Conservation (phyloP, 1,139 yeast genomes). For the Diutina mesorugosa region DNA sequence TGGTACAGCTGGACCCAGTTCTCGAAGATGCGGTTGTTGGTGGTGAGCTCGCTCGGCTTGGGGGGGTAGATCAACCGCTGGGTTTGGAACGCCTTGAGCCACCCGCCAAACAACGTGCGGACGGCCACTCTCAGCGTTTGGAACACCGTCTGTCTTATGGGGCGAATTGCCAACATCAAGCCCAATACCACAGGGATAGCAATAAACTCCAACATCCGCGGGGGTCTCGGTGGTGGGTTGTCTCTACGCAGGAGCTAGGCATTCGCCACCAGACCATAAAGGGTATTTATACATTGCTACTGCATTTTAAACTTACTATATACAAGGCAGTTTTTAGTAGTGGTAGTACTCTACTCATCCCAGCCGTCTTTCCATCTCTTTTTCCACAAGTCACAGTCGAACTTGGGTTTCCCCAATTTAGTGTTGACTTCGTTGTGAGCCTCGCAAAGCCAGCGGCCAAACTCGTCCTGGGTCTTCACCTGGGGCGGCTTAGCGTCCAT, state of each 20-base stretch:
- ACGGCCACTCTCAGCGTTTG: too few relatives aligned
- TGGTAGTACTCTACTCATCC: slow-evolving; percentile 19
- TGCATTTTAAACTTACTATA: neutral
- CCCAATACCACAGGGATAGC: neutral
- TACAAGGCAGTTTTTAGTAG: neutral
- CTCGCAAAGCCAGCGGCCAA: slow-evolving; percentile 86
- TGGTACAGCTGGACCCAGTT: neutral
- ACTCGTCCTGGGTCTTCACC: slow-evolving; percentile 59
- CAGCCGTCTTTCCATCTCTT: slow-evolving; percentile 84
- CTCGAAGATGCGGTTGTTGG: slow-evolving; percentile 1
- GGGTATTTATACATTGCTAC: neutral
- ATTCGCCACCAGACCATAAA: too few relatives aligned
- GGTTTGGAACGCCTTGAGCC: neutral
- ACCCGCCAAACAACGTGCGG: neutral
- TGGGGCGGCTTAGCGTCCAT: slow-evolving; percentile 49
- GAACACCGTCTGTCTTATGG: neutral
- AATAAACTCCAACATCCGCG: neutral
- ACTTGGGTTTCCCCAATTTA: slow-evolving; percentile 72
- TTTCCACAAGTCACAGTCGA: slow-evolving; percentile 84
- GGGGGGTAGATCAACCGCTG: slow-evolving; percentile 2
- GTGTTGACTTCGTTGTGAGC: slow-evolving; percentile 88
- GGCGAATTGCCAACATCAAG: neutral
- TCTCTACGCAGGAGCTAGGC: neutral
- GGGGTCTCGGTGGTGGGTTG: neutral
- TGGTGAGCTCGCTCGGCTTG: neutral